Conservation (phyloP, 2,329 filamentous ascomycete genomes). For the Scytalidium sp. region DNA sequence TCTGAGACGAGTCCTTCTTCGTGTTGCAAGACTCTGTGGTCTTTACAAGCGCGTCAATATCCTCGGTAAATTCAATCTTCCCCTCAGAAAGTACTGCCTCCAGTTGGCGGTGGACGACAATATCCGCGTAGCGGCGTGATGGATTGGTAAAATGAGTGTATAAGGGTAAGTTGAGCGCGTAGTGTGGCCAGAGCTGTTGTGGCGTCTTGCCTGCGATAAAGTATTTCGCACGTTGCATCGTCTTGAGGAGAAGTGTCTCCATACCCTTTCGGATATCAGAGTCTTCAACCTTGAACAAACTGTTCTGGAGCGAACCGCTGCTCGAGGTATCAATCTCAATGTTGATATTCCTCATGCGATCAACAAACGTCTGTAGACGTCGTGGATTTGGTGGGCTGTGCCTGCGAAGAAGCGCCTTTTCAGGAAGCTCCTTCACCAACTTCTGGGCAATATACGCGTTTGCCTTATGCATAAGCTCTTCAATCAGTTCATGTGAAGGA, state of each 20-base stretch:
- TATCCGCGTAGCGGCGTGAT: conserved; percentile 89
- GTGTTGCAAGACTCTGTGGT: conserved; percentile 95
- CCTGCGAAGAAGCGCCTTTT: conserved; percentile 88
- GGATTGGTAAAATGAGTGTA: conserved; percentile 99
- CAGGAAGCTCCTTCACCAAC: conserved; percentile 73
- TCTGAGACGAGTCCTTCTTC: conserved; percentile 98
- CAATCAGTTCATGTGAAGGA: conserved; percentile 84
- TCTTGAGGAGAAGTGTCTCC: conserved; percentile 93
- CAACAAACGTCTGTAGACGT: conserved; percentile 84
- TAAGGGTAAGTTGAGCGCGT: conserved; percentile 84
- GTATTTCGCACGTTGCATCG: conserved; percentile 96
- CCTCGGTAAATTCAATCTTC: conserved; percentile 81
- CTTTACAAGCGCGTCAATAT: conserved; percentile 84
- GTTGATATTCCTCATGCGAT: conserved; percentile 88
- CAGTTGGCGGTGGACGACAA: conserved; percentile 92
- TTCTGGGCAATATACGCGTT: conserved; percentile 88
- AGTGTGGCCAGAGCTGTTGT: conserved; percentile 80
- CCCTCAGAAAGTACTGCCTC: conserved; percentile 82
- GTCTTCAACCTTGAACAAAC: conserved; percentile 90
- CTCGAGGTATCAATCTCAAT: conserved; percentile 87
- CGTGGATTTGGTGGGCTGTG: conserved; percentile 83
- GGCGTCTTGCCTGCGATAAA: conserved; percentile 78
- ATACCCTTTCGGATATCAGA: conserved; percentile 90
- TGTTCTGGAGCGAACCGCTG: conserved; percentile 90
- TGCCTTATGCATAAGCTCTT: conserved; percentile 91